Evolutionary conservation across 495 filamentous ascomycete species (phyloP), one percentile per base, ranked within the genome.

Genomic region (Penicillium parvum): DNA sequence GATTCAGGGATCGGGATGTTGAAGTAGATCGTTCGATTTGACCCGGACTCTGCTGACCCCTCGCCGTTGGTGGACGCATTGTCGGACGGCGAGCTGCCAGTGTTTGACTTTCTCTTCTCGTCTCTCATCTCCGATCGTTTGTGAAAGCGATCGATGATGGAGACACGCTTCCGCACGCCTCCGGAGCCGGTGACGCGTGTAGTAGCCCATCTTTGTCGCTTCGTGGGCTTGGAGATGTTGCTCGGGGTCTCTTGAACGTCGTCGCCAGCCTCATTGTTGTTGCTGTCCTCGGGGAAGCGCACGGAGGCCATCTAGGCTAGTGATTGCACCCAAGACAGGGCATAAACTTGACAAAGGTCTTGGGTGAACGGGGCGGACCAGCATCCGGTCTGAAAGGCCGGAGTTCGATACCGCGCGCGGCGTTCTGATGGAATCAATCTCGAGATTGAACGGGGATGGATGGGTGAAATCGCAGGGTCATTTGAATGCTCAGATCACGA

Each of bases 161-260:
- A 91, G 34, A 85, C 74, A 43, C 92, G 84, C 72, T 96, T 97
- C 57, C 76, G 70, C 54, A 79, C 64, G 22, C 82, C 86, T 60
- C 82, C 84, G 64, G 79, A 71, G 45, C 85, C 83, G 38, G 77
- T 82, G 49, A 82, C 74, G 56, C 87, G 83, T 49, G 88, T 87
- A 20, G 92, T 97, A 40, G 92, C 92, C 92, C 92, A 99, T 82
- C 94, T 74, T 57, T 89, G 81, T 57, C 88, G 73, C 66, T 86
- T 83, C 20, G 75, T 76, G 8, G 79, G 78, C 47, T 74, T 74
- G 17, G 74, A 76, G 45, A 77, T 64, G 51, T 75, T 71, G 40
- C 72, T 80, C 45, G 59, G 69, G 39, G 57, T 52, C 45, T 63
- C 60, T 14, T 47, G 59, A 33, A 61, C 37, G 7, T 61, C 60